Conservation (phyloP, 208 protist genomes). For the Zelonia costaricensis region DNA sequence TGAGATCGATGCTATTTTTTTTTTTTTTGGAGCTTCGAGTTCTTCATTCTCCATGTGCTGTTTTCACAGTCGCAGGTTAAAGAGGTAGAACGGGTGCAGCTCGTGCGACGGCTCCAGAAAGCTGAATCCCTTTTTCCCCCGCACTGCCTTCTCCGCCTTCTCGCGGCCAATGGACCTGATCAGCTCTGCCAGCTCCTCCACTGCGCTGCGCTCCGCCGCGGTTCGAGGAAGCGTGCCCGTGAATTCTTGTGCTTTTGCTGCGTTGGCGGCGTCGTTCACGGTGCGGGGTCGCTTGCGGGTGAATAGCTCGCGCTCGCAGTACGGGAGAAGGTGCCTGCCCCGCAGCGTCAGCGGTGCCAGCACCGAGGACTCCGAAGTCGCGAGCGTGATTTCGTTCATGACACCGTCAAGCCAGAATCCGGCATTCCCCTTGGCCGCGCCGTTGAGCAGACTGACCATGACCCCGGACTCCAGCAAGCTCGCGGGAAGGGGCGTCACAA, state of each 20-base stretch:
- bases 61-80: constrained; percentile 34
- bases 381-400: constrained; percentile 41
- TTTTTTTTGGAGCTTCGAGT: background rate
- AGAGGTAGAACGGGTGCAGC: constrained; percentile 75
- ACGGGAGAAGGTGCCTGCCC: constrained; percentile 36
- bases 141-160: constrained; percentile 66
- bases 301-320: constrained; percentile 55
- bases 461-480: constrained; percentile 57
- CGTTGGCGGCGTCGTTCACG: constrained; percentile 23
- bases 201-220: constrained; percentile 53
- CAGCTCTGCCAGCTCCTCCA: constrained; percentile 70
- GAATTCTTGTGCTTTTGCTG: constrained; percentile 33
- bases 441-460: constrained; percentile 52
- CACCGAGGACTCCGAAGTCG: constrained; percentile 44
- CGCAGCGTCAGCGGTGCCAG: constrained; percentile 51
- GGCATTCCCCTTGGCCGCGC: constrained; percentile 26
- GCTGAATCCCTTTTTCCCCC: constrained; percentile 73
- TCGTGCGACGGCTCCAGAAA: constrained; percentile 74
- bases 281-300: constrained; percentile 33
- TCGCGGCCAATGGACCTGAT: constrained; percentile 62
- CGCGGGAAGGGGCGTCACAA: constrained; percentile 52
- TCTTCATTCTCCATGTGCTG: background rate
- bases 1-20: constrained; percentile 4
- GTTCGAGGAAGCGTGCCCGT: constrained; percentile 39
- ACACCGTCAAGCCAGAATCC: constrained; percentile 77